These are phyloP conservation scores for Gossypium ekmanianum DNA, from an alignment of 345 rosid species.

Conservation along the genomic window DNA sequence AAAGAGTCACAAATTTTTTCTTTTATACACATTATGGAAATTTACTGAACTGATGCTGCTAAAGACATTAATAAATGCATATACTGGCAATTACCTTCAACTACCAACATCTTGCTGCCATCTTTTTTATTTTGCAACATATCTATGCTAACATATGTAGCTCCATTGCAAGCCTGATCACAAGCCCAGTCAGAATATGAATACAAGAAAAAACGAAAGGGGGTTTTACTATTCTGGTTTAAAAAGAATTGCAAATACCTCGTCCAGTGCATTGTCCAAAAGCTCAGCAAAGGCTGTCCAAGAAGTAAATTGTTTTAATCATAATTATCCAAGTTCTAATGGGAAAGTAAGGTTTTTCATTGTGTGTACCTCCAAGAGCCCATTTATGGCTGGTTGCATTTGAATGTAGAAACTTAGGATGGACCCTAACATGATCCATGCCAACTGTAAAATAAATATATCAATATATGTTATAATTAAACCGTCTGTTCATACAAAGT, in stretches of 20 bases:
- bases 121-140: constrained; percentile 40
- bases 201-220: background rate
- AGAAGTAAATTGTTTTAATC: background rate
- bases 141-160: constrained; percentile 52
- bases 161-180: constrained; percentile 45
- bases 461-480: background rate
- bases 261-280: constrained; percentile 77
- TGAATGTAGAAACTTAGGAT: constrained; percentile 86
- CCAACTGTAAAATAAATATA: constrained; percentile 30
- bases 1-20: background rate
- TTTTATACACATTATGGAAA: background rate
- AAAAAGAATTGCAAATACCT: constrained; percentile 36
- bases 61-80: no score
- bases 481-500: background rate
- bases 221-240: background rate
- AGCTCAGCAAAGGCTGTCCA: constrained; percentile 78
- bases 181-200: background rate
- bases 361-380: constrained; percentile 76
- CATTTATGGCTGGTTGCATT: constrained; percentile 94
- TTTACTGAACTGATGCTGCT: background rate
- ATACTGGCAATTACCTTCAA: constrained; percentile 37
- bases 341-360: background rate
- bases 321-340: constrained; percentile 2
- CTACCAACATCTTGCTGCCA: constrained; percentile 32
- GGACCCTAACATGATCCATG: constrained; percentile 75